Conservation (phyloP, 306 rosid genomes). For the Cucumis melo region DNA sequence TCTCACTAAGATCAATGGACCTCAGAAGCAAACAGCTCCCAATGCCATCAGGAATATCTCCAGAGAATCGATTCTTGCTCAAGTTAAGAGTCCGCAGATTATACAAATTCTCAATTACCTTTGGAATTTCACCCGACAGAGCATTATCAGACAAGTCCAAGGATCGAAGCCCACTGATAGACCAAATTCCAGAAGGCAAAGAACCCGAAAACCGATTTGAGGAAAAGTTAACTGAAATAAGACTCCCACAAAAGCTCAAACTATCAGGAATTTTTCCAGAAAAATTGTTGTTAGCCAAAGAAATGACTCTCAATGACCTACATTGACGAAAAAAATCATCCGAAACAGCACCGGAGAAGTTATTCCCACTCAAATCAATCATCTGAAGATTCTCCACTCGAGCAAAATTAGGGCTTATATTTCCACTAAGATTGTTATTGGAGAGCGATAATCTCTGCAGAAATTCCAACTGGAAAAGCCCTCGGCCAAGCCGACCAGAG, state of each 20-base stretch:
- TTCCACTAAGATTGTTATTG: constrained; percentile 33
- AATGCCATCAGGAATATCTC: constrained; percentile 46
- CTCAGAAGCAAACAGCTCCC: constrained; percentile 55
- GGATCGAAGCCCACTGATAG: constrained; percentile 44
- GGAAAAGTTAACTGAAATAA: constrained; percentile 54
- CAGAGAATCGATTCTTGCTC: constrained; percentile 50
- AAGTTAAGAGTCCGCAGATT: constrained; percentile 46
- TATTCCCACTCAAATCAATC: constrained; percentile 59
- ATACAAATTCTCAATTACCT: constrained; percentile 43
- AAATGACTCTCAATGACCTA: constrained; percentile 44
- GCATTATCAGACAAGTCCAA: constrained; percentile 66
- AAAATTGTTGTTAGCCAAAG: constrained; percentile 49
- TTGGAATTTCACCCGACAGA: constrained; percentile 40
- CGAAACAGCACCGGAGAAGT: constrained; percentile 38
- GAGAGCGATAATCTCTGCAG: constrained; percentile 55
- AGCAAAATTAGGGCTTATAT: constrained; percentile 16
- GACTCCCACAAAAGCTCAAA: constrained; percentile 33
- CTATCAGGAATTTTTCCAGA: constrained; percentile 53
- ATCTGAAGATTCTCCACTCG: constrained; percentile 32
- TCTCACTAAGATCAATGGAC: constrained; percentile 48
- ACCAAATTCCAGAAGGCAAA: constrained; percentile 46
- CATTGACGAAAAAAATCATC: constrained; percentile 32
- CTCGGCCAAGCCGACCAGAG: constrained; percentile 61
- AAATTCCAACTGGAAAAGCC: constrained; percentile 56
- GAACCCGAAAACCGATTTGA: constrained; percentile 44